These are phyloP conservation scores for Tylopilus felleus DNA, from an alignment of 768 basidiomycete species.

Conservation along the genomic window DNA sequence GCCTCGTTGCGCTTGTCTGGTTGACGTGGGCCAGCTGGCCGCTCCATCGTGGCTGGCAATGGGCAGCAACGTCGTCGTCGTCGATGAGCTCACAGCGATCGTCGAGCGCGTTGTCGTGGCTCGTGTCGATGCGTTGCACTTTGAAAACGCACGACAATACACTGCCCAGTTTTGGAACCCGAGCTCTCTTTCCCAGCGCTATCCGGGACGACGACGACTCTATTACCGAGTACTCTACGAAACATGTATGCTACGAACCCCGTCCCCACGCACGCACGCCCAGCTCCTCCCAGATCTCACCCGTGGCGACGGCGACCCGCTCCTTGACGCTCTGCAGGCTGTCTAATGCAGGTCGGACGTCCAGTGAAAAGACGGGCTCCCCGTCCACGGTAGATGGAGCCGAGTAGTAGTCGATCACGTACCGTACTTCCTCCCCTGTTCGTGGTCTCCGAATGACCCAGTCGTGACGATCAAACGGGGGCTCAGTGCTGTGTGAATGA, in stretches of 20 bases:
- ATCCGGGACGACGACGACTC: not conserved
- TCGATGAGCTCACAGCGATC: conserved; percentile 3
- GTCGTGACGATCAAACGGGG: conserved; percentile 97
- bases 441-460: conserved; percentile 86
- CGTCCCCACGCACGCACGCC: conserved; percentile 29
- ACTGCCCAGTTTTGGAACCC: conserved; percentile 24
- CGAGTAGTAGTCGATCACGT: conserved; percentile 98
- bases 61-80: conserved; percentile 1
- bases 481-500: conserved; percentile 73
- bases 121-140: not conserved
- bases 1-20: conserved; percentile 76
- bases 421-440: conserved; percentile 81
- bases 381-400: conserved; percentile 88
- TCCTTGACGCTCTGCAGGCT: conserved; percentile 72
- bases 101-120: not conserved
- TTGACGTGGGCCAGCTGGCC: conserved; percentile 56
- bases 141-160: conserved; percentile 15
- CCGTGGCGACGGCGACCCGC: conserved; percentile 65
- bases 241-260: conserved; percentile 10
- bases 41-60: conserved; percentile 39
- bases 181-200: conserved; percentile 7
- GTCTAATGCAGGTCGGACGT: conserved; percentile 94
- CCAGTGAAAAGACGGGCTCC: conserved; percentile 91
- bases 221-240: conserved; percentile 2
- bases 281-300: conserved; percentile 59